Percentiles rank a stretch among this genome's conserved stretches.
Evolutionary conservation across 148 eudicot species (phyloP).

Genomic region (Simmondsia chinensis): DNA sequence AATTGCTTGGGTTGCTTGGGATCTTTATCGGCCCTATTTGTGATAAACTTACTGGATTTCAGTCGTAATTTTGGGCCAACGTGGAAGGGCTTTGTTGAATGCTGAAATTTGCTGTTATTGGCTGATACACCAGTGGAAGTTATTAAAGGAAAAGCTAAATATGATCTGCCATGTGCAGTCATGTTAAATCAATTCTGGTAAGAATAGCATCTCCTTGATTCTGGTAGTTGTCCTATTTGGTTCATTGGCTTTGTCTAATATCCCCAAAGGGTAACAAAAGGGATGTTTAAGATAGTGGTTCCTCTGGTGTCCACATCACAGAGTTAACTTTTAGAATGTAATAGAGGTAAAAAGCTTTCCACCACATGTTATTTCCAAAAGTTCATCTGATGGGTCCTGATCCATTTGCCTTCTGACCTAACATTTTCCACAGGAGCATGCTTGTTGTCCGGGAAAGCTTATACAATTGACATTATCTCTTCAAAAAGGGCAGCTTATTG

Average conservation of each 20-base stretch:
- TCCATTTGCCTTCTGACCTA: conserved; percentile 5
- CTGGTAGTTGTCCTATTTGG: conserved; percentile 5
- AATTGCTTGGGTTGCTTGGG: too few relatives aligned
- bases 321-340: conserved; percentile 9
- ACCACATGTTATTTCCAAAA: conserved; percentile 12
- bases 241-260: conserved; percentile 5
- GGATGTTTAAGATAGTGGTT: conserved; percentile 3
- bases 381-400: conserved; percentile 5
- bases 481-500: not conserved
- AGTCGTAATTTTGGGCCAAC: too few relatives aligned
- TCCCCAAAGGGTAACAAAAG: conserved; percentile 5
- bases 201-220: conserved; percentile 13
- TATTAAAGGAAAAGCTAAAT: not conserved
- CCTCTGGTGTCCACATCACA: conserved; percentile 12
- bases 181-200: conserved; percentile 14
- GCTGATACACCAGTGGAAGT: too few relatives aligned
- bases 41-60: too few relatives aligned
- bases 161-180: conserved; percentile 18
- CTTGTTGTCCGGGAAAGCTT: conserved; percentile 2
- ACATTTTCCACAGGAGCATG: conserved; percentile 6
- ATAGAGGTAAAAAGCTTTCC: not conserved
- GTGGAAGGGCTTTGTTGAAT: conserved; percentile 2
- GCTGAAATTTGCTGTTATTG: conserved; percentile 6
- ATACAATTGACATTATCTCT: not conserved
- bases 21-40: too few relatives aligned